Base-by-base conservation (phyloP, 2,329 filamentous ascomycete species). In the Aureobasidium sp. region DNA sequence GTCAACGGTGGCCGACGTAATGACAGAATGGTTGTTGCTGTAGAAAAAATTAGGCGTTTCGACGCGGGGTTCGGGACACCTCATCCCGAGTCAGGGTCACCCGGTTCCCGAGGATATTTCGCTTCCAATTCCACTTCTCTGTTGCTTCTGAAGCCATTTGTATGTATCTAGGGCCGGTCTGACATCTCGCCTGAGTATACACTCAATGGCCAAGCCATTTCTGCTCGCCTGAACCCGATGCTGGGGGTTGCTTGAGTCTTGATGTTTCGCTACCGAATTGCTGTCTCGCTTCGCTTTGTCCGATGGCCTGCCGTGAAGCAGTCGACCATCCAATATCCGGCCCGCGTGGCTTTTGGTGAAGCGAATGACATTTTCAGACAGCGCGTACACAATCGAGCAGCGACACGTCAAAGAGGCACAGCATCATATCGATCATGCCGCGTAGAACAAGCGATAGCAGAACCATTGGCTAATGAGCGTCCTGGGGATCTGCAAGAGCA, bases 401-500 rank as follows among this genome's bases (percentile, higher is more conserved):
- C 14, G 6, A 17, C 8, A 11, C 14, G 14, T 35, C 30, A 3
- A n/a, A 48, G 44, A 48, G 44, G 44, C 44, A 48, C 44, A 48
- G 22, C 30, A 37, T n/a, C n/a, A 14, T 37, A 19, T 25, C 41
- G 27, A 29, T 37, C 4, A 10, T 7, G 30, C 32, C 21, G 22
- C 21, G 32, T 48, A 25, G 32, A n/a, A 35, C 32, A 10, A 34
- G n/a, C 29, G 24, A 7, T 17, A 14, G 11, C 19, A n/a, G 10
- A 17, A 17, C 32, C 6, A 35, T 35, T 35, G 30, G 44, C 30
- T 48, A 17, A 48, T 48, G 14, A 48, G 21, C 32, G 17, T 48
- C n/a, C 17, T 12, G 24, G 30, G 25, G 44, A 48, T 48, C 44
- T 6, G 32, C 44, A 35, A 10, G 30, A 48, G 44, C 32, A 48